These are phyloP conservation scores for Podospora tetraspora DNA, from an alignment of 495 filamentous ascomycete species.

Conservation along the genomic window DNA sequence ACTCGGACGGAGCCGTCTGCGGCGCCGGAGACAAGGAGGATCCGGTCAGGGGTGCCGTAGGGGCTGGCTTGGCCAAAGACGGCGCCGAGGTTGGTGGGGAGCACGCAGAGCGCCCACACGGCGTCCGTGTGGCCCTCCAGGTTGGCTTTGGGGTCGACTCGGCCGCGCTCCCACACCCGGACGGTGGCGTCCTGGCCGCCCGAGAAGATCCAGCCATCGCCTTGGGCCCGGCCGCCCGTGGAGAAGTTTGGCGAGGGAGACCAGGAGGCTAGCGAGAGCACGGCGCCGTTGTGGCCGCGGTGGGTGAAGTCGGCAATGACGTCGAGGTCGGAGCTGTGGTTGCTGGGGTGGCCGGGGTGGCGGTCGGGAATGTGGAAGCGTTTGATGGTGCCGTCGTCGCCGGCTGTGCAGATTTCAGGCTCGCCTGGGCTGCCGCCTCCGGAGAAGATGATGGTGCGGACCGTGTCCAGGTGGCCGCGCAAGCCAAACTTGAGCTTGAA, in stretches of 20 bases:
- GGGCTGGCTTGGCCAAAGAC: conserved; percentile 66
- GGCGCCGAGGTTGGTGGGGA: conserved; percentile 74
- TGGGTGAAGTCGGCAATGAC: conserved; percentile 92
- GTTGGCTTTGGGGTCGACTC: conserved; percentile 93
- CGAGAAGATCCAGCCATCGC: conserved; percentile 97
- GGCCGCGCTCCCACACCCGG: conserved; percentile 87
- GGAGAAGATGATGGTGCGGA: conserved; percentile 90
- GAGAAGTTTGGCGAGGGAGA: conserved; percentile 78
- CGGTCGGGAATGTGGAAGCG: conserved; percentile 86
- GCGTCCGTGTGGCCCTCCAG: conserved; percentile 91
- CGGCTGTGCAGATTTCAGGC: conserved; percentile 93
- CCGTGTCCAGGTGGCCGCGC: conserved; percentile 86
- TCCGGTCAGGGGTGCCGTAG: conserved; percentile 73
- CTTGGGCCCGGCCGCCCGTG: conserved; percentile 75
- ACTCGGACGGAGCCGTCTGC: conserved; percentile 90
- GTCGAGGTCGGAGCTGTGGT: conserved; percentile 68
- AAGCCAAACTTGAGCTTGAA: conserved; percentile 94
- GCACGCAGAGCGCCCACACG: conserved; percentile 90
- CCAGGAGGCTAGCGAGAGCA: conserved; percentile 81
- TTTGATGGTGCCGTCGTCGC: conserved; percentile 93
- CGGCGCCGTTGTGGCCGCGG: conserved; percentile 83
- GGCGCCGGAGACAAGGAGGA: conserved; percentile 83
- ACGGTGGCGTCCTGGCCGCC: conserved; percentile 92
- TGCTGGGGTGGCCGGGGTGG: conserved; percentile 49
- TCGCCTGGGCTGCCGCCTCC: conserved; percentile 91